Percentiles rank a stretch among this genome's conserved stretches.
Evolutionary conservation across 805 yeast species (phyloP).

Genomic region (Kodamaea leandrae): DNA sequence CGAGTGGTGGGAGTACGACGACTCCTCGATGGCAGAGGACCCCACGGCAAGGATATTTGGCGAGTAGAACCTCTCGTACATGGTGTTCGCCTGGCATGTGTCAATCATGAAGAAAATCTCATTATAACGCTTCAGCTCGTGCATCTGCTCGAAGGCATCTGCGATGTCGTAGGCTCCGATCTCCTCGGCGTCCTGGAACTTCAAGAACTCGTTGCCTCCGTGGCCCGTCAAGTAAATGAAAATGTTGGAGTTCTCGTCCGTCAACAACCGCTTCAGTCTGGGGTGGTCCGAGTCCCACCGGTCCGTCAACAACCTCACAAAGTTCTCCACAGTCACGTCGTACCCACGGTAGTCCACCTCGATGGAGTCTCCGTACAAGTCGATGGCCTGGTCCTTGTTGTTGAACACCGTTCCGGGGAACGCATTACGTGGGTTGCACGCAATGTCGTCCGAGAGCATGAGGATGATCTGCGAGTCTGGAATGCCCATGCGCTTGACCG

Average conservation of each 20-base stretch:
- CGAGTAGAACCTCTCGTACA: constrained; percentile 89
- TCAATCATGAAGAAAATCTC: constrained; percentile 97
- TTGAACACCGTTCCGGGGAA: constrained; percentile 96
- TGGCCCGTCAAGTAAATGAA: constrained; percentile 97
- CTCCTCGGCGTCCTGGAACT: constrained; percentile 98
- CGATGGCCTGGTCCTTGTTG: constrained; percentile 87
- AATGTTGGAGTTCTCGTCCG: constrained; percentile 92
- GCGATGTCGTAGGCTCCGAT: constrained; percentile 94
- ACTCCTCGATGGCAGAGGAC: constrained; percentile 80
- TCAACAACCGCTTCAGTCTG: constrained; percentile 79
- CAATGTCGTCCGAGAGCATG: constrained; percentile 95
- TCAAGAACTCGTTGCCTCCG: constrained; percentile 96
- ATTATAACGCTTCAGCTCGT: constrained; percentile 90
- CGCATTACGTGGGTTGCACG: constrained; percentile 94
- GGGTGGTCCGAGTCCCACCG: constrained; percentile 96
- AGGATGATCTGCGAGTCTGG: constrained; percentile 96
- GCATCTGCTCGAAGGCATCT: constrained; percentile 96
- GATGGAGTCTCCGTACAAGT: constrained; percentile 88
- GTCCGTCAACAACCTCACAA: constrained; percentile 87
- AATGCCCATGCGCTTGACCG: constrained; percentile 92
- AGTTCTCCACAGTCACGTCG: constrained; percentile 96
- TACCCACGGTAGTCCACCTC: constrained; percentile 98
- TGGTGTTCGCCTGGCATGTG: constrained; percentile 98
- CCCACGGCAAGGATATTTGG: constrained; percentile 94
- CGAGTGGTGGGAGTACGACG: constrained; percentile 93